phyloP scores from a whole-genome alignment of 257 asterid species.

The Rehmannia glutinosa region DNA sequence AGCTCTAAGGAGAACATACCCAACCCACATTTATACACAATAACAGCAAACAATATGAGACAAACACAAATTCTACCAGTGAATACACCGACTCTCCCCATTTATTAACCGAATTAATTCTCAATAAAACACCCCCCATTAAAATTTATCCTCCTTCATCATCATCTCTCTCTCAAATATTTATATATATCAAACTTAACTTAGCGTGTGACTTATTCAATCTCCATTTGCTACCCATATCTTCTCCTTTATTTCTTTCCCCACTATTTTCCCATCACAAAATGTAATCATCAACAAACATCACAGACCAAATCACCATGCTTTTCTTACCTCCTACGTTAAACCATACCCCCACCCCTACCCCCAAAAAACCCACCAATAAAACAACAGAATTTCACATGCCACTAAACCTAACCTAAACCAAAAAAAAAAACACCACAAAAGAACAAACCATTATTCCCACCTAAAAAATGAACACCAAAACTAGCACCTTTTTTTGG shows the following conservation, averaged over 20 bases:
- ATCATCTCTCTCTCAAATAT: neutral
- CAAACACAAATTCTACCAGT: no score
- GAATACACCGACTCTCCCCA: no score
- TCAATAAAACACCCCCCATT: no score
- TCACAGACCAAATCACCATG: slow-evolving; percentile 23
- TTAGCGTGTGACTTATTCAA: slow-evolving; percentile 64
- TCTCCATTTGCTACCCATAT: slow-evolving; percentile 37
- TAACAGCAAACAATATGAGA: no score
- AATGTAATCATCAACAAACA: slow-evolving; percentile 23
- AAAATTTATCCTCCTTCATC: neutral
- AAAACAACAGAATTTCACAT: no score
- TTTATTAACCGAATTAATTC: no score
- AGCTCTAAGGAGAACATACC: no score
- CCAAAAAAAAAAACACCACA: slow-evolving; percentile 5
- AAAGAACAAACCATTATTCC: neutral
- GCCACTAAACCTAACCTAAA: slow-evolving; percentile 6
- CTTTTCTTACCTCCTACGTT: slow-evolving; percentile 66
- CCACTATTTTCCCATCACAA: slow-evolving; percentile 5
- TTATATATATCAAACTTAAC: slow-evolving; percentile 11
- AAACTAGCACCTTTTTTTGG: slow-evolving; percentile 44
- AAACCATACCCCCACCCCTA: slow-evolving; percentile 16
- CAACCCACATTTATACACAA: no score
- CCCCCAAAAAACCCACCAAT: slow-evolving; percentile 2
- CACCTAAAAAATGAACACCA: slow-evolving; percentile 50
- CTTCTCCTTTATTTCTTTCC: neutral